Conservation (phyloP, 2,329 filamentous ascomycete genomes). For the Aspergillus clavatus region DNA sequence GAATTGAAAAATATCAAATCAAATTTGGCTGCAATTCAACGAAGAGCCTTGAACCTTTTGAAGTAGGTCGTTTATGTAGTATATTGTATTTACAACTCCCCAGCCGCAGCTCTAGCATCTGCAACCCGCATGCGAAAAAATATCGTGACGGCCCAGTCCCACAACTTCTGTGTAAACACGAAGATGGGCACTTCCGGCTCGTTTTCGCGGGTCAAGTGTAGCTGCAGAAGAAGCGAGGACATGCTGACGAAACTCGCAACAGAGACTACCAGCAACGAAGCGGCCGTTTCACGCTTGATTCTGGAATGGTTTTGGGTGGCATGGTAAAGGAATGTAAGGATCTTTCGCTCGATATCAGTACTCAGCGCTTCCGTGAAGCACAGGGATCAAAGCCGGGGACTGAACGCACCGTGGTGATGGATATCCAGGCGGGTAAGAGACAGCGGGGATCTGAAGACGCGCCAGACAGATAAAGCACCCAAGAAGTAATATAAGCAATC, state of each 20-base stretch:
- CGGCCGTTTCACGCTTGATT: constrained; percentile 72
- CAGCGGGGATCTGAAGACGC: constrained; percentile 66
- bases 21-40: too few relatives aligned
- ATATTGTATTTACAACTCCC: constrained; percentile 19
- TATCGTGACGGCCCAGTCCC: constrained; percentile 34
- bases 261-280: constrained; percentile 72
- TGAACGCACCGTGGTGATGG: constrained; percentile 62
- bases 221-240: constrained; percentile 62
- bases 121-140: constrained; percentile 34
- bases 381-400: not conserved
- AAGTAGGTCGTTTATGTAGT: too few relatives aligned
- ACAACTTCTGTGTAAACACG: constrained; percentile 42
- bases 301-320: constrained; percentile 72
- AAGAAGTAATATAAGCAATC: constrained; percentile 70
- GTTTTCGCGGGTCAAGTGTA: constrained; percentile 59
- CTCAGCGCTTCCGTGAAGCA: not conserved
- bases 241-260: constrained; percentile 73
- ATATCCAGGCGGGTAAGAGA: constrained; percentile 71
- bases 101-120: constrained; percentile 18
- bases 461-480: constrained; percentile 65
- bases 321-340: constrained; percentile 69
- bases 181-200: constrained; percentile 58
- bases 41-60: too few relatives aligned
- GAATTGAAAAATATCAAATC: too few relatives aligned
- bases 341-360: constrained; percentile 42